Conservation (phyloP, 1,284 basidiomycete species). For the Leccinum huronense region DNA sequence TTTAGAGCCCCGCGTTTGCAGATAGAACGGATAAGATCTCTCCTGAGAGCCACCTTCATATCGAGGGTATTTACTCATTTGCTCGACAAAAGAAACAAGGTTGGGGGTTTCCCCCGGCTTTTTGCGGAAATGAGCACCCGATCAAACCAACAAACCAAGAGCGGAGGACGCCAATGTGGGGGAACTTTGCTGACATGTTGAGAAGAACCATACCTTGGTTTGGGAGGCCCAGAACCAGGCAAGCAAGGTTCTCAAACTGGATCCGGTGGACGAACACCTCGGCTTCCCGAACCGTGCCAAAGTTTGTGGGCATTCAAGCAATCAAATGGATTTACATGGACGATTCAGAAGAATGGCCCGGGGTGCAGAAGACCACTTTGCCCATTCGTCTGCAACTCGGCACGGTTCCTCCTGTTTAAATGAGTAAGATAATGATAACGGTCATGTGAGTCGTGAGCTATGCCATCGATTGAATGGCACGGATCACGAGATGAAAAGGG, state of each 20-base stretch:
- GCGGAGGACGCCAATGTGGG: slow-evolving; percentile 5
- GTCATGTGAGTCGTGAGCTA: not conserved
- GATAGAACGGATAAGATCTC: slow-evolving; percentile 30
- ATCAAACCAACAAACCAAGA: slow-evolving; percentile 17
- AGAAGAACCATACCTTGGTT: slow-evolving; percentile 18
- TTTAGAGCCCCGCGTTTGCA: slow-evolving; percentile 23
- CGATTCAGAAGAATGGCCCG: slow-evolving; percentile 1
- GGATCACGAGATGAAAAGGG: slow-evolving; percentile 13
- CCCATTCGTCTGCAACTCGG: slow-evolving; percentile 1
- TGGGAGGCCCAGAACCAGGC: slow-evolving; percentile 19
- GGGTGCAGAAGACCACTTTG: not conserved
- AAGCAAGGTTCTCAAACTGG: slow-evolving; percentile 24
- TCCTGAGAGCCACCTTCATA: slow-evolving; percentile 12
- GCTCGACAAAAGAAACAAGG: slow-evolving; percentile 22
- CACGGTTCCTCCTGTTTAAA: not conserved
- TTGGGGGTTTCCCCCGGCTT: slow-evolving; percentile 19
- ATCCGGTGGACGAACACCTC: slow-evolving; percentile 19
- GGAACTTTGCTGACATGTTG: slow-evolving; percentile 17
- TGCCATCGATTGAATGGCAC: slow-evolving; percentile 6
- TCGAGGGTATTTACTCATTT: slow-evolving; percentile 22
- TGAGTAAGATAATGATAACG: slow-evolving; percentile 6
- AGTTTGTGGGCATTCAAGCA: slow-evolving; percentile 10
- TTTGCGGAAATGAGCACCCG: slow-evolving; percentile 19
- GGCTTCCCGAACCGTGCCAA: slow-evolving; percentile 11
- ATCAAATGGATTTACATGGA: slow-evolving; percentile 8